Evolutionary conservation across 2,329 filamentous ascomycete genomes (phyloP).

Genomic region (Penicillium corylophilum): DNA sequence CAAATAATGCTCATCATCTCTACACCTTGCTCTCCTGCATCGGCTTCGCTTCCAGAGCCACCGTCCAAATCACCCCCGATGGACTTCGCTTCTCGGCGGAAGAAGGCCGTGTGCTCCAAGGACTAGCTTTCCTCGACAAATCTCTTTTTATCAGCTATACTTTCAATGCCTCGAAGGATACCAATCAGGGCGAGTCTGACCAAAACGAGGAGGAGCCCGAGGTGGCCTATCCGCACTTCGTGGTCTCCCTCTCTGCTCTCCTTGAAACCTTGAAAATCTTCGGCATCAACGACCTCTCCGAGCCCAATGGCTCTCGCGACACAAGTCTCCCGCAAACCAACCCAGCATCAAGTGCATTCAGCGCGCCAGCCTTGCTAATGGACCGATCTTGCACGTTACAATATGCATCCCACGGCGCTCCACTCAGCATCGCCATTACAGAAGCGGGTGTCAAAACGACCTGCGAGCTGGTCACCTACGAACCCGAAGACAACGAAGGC

Average conservation of each 20-base stretch:
- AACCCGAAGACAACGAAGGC: constrained; percentile 59
- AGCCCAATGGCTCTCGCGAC: constrained; percentile 30
- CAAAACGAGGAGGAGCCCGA: constrained; percentile 42
- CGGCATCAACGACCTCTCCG: constrained; percentile 65
- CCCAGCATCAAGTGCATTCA: constrained; percentile 69
- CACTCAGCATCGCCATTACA: constrained; percentile 80
- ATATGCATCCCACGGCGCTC: constrained; percentile 71
- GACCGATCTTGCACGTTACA: constrained; percentile 81
- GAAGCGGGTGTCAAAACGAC: constrained; percentile 85
- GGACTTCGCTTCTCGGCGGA: constrained; percentile 87
- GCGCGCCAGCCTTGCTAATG: constrained; percentile 76
- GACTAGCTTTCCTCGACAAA: constrained; percentile 81
- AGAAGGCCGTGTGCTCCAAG: constrained; percentile 88
- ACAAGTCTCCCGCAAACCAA: constrained; percentile 32
- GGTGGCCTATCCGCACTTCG: constrained; percentile 65
- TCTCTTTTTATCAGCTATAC: constrained; percentile 83
- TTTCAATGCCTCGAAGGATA: constrained; percentile 54
- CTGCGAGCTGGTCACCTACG: constrained; percentile 86
- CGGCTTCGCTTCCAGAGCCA: constrained; percentile 58
- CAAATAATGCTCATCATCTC: constrained; percentile 61
- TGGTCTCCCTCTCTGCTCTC: constrained; percentile 81
- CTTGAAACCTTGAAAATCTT: constrained; percentile 96
- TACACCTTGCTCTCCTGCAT: constrained; percentile 62
- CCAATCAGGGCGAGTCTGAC: constrained; percentile 17
- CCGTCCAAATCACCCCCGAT: constrained; percentile 75